These are phyloP conservation scores for Hypoxylon sp. DNA, from an alignment of 2,329 filamentous ascomycete genomes.

Conservation along the genomic window DNA sequence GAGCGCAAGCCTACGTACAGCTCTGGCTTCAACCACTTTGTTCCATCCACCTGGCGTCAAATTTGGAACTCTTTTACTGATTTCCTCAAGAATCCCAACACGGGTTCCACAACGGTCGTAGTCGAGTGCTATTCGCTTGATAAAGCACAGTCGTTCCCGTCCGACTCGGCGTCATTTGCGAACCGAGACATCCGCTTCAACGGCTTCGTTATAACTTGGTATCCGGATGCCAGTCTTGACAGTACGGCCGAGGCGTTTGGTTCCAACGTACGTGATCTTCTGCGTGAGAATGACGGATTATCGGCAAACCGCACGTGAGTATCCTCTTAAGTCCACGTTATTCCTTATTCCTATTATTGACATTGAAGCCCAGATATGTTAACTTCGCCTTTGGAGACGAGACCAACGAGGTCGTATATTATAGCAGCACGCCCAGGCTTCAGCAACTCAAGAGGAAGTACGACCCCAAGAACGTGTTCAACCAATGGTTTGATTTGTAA, in stretches of 20 bases:
- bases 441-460: constrained; percentile 49
- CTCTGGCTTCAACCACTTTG: constrained; percentile 55
- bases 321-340: not conserved
- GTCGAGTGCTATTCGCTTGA: constrained; percentile 58
- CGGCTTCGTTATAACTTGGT: constrained; percentile 59
- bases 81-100: constrained; percentile 54
- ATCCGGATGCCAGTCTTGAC: constrained; percentile 56
- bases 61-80: constrained; percentile 58
- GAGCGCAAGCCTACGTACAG: constrained; percentile 59
- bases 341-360: constrained; percentile 9
- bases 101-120: constrained; percentile 54
- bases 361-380: constrained; percentile 48
- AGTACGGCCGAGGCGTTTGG: constrained; percentile 55
- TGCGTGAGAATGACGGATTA: constrained; percentile 46
- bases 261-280: constrained; percentile 49
- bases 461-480: constrained; percentile 51
- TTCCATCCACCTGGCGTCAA: constrained; percentile 56
- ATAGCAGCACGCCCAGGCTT: constrained; percentile 49
- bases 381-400: constrained; percentile 57
- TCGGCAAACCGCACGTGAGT: constrained; percentile 46
- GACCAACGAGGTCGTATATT: constrained; percentile 48
- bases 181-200: constrained; percentile 56
- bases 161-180: constrained; percentile 50
- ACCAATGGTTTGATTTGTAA: constrained; percentile 51
- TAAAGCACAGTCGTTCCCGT: constrained; percentile 47